A percentile compares a stretch with the other conserved stretches of the same genome.
Evolutionary conservation across 345 rosid genomes (phyloP).

Genomic region (Brassica cretica): DNA sequence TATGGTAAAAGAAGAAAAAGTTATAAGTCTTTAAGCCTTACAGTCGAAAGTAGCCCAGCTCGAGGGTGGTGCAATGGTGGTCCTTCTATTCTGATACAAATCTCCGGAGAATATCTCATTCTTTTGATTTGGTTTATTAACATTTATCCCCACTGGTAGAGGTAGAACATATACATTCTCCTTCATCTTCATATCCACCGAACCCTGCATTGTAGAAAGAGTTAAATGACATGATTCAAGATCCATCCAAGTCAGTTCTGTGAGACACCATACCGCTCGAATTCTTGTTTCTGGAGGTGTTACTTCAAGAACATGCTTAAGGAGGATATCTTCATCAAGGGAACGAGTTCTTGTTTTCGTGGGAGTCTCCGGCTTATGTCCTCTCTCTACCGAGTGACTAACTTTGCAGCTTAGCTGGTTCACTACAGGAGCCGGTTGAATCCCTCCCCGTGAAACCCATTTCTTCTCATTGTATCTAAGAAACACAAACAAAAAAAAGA

Average conservation of each 20-base stretch:
- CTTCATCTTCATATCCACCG: conserved; percentile 48
- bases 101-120: conserved; percentile 24
- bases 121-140: conserved; percentile 31
- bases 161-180: conserved; percentile 27
- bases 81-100: conserved; percentile 21
- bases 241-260: not conserved
- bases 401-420: conserved; percentile 27
- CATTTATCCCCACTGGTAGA: conserved; percentile 31
- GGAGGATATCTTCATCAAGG: conserved; percentile 65
- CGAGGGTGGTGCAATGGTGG: conserved; percentile 45
- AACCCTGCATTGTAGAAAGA: conserved; percentile 41
- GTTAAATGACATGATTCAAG: not conserved
- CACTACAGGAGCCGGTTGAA: conserved; percentile 38
- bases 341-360: conserved; percentile 55
- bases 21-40: conserved; percentile 23
- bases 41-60: conserved; percentile 76
- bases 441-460: conserved; percentile 58
- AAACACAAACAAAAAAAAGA: conserved; percentile 6
- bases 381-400: conserved; percentile 32
- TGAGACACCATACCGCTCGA: conserved; percentile 49
- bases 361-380: conserved; percentile 35
- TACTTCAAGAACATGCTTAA: conserved; percentile 40
- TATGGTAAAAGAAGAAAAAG: not conserved
- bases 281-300: conserved; percentile 44
- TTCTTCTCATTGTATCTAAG: conserved; percentile 70